Percentiles rank a stretch among this genome's conserved stretches.
These are phyloP conservation scores for Nicotiana rustica DNA, from an alignment of 305 asterid genomes.

Conservation along the genomic window DNA sequence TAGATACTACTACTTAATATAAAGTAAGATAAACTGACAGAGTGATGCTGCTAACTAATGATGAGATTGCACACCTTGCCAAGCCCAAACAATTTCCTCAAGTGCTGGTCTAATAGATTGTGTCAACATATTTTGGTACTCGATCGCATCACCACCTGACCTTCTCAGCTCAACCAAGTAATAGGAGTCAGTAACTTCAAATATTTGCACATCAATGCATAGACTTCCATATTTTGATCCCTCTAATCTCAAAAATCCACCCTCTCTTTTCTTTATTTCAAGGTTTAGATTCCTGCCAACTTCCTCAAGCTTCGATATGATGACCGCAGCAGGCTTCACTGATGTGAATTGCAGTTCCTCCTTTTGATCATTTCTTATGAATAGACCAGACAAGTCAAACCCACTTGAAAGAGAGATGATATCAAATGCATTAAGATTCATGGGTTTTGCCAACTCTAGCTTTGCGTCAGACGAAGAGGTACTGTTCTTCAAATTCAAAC, in stretches of 20 bases:
- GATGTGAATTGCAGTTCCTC: conserved; percentile 72
- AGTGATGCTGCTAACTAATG: conserved; percentile 7
- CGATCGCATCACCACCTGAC: conserved; percentile 56
- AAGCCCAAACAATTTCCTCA: conserved; percentile 63
- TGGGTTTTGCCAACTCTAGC: conserved; percentile 36
- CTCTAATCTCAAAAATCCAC: conserved; percentile 56
- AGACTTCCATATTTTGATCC: conserved; percentile 41
- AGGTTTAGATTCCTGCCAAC: conserved; percentile 51
- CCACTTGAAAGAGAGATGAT: conserved; percentile 72
- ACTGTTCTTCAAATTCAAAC: conserved; percentile 27
- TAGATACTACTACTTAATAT: background rate
- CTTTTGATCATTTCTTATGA: conserved; percentile 59
- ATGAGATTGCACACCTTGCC: conserved; percentile 63
- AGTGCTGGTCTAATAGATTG: conserved; percentile 57
- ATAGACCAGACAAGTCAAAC: conserved; percentile 68
- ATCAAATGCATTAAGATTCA: conserved; percentile 42
- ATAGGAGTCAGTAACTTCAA: conserved; percentile 52
- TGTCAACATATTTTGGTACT: conserved; percentile 56
- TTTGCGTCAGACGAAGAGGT: conserved; percentile 29
- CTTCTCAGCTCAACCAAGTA: conserved; percentile 67
- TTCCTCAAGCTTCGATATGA: conserved; percentile 55
- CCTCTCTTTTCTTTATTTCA: conserved; percentile 54
- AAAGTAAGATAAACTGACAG: background rate
- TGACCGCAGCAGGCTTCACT: conserved; percentile 42
- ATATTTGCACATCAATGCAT: conserved; percentile 51